These are phyloP conservation scores for Trichophyton rubrum DNA, from an alignment of 2,329 filamentous ascomycete species.

Conservation along the genomic window DNA sequence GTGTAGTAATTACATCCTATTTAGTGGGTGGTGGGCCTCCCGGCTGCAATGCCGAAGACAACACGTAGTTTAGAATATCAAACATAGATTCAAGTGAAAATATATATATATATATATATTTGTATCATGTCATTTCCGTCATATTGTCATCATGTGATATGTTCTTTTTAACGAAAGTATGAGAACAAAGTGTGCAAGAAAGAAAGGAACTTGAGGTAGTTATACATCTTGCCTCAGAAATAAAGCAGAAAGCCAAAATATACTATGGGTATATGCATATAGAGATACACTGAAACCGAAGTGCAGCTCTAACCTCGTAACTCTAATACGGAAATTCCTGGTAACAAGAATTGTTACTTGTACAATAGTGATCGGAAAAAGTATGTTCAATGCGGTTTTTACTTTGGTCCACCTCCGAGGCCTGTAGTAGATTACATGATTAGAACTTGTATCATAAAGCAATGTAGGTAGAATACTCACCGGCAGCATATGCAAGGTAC, in stretches of 20 bases:
- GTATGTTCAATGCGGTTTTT: neutral
- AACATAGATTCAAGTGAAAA: neutral
- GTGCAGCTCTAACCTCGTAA: neutral
- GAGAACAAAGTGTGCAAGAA: neutral
- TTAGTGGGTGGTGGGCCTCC: too few relatives aligned
- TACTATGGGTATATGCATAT: neutral
- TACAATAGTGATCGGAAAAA: neutral
- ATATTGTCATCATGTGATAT: neutral
- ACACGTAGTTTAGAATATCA: too few relatives aligned
- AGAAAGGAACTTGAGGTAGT: neutral
- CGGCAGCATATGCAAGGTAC: slow-evolving; percentile 70
- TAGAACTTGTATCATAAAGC: neutral
- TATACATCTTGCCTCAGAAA: neutral
- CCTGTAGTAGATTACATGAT: slow-evolving; percentile 8
- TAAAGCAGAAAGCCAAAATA: neutral
- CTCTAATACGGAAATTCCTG: neutral
- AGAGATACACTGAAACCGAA: neutral
- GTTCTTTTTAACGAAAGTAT: neutral
- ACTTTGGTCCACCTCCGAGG: slow-evolving; percentile 13
- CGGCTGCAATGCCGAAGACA: neutral
- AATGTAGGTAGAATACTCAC: slow-evolving; percentile 29
- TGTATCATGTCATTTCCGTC: neutral
- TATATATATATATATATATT: too few relatives aligned
- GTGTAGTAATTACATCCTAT: too few relatives aligned
- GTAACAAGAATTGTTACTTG: neutral